Evolutionary conservation across 2,329 filamentous ascomycete species (phyloP).

Genomic region (Fusarium paranaense): DNA sequence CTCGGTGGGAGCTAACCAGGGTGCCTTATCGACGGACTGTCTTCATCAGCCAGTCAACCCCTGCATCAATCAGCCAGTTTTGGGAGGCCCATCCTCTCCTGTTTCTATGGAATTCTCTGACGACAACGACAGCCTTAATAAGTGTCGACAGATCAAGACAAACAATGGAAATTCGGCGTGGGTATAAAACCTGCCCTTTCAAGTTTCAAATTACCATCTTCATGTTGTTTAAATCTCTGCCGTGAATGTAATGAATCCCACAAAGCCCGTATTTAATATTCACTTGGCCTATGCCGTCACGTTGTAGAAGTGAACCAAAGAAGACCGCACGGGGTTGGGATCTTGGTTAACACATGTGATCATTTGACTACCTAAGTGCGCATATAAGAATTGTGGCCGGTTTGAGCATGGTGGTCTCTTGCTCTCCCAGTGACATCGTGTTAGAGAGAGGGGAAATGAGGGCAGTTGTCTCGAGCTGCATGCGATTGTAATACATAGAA

Average conservation of each 20-base stretch:
- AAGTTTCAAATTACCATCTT: background rate
- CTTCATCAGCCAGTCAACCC: background rate
- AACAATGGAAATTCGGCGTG: background rate
- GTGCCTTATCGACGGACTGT: background rate
- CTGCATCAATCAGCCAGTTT: background rate
- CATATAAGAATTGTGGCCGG: no score
- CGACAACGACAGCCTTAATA: background rate
- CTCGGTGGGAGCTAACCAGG: background rate
- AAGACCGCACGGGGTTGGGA: no score
- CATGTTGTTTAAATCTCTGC: background rate
- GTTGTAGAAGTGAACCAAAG: background rate
- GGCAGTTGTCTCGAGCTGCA: background rate
- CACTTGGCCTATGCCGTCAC: background rate
- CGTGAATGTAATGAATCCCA: background rate
- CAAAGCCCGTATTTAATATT: background rate
- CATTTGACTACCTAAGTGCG: no score
- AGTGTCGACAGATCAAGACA: background rate
- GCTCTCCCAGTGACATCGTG: background rate
- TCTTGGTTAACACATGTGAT: no score
- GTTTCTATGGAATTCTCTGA: background rate
- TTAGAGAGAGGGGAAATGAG: background rate
- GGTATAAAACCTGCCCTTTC: background rate
- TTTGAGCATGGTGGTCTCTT: conserved; percentile 2
- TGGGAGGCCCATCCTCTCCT: background rate
- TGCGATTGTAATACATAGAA: background rate